Evolutionary conservation across 1,284 basidiomycete genomes (phyloP).

Genomic region (Ustilago xerochloae): DNA sequence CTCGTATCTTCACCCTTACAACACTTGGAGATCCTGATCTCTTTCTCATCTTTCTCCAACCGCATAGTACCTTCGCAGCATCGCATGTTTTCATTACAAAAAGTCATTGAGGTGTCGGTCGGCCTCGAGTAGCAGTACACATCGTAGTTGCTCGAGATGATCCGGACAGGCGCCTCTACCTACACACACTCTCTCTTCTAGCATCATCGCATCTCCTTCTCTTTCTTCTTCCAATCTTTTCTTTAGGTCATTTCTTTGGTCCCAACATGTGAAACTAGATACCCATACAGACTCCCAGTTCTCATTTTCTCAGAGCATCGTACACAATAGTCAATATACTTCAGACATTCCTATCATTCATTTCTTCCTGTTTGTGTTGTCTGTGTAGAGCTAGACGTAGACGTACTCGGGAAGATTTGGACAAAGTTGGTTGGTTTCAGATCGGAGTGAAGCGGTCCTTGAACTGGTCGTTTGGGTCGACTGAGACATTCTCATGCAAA

Average conservation of each 20-base stretch:
- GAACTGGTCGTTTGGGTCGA: not conserved
- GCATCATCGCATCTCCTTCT: not conserved
- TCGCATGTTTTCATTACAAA: constrained; percentile 1
- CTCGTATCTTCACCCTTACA: constrained; percentile 45
- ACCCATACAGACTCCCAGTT: constrained; percentile 3
- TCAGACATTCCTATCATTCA: not conserved
- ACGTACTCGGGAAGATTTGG: too few species aligned
- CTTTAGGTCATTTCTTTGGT: constrained; percentile 3
- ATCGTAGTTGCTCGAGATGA: not conserved
- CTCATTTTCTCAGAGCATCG: not conserved
- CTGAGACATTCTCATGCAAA: constrained; percentile 2
- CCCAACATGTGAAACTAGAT: constrained; percentile 8
- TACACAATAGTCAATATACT: not conserved
- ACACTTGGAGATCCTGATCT: constrained; percentile 29
- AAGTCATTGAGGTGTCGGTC: too few species aligned
- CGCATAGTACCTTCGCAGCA: constrained; percentile 4
- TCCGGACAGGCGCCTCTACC: not conserved
- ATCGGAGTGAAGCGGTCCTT: constrained; percentile 1
- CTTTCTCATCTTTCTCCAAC: too few species aligned
- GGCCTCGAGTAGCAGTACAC: not conserved
- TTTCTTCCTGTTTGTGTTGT: not conserved
- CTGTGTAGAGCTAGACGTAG: not conserved
- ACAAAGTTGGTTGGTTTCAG: not conserved
- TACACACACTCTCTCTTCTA: not conserved
- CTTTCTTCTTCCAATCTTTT: not conserved